phyloP scores from a whole-genome alignment of 129 eudicot species.

The Artemisia annua region DNA sequence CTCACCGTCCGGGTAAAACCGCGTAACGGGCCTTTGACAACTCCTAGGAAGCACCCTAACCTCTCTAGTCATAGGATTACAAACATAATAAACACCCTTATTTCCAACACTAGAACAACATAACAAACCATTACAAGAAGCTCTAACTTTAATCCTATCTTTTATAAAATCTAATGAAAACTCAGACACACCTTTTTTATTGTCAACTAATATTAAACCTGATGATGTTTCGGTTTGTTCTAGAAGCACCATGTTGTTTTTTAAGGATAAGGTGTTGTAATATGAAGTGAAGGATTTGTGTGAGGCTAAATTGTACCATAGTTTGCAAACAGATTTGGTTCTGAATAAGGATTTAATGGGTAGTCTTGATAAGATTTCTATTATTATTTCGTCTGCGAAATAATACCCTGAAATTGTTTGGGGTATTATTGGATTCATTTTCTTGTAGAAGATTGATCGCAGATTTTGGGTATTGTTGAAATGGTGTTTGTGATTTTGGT shows the following conservation, averaged over 20 bases:
- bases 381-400: constrained; percentile 76
- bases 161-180: constrained; percentile 63
- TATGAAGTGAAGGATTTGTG: constrained; percentile 52
- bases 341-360: constrained; percentile 75
- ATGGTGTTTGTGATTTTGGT: no score
- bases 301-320: constrained; percentile 61
- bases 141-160: constrained; percentile 79
- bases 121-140: constrained; percentile 82
- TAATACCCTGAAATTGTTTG: constrained; percentile 42
- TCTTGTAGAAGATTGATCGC: no score
- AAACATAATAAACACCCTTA: constrained; percentile 84
- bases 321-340: constrained; percentile 71
- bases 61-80: constrained; percentile 83
- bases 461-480: no score
- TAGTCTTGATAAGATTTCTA: constrained; percentile 68
- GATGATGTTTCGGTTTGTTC: constrained; percentile 58
- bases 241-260: constrained; percentile 61
- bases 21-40: constrained; percentile 70
- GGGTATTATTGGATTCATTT: not conserved
- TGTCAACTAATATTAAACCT: constrained; percentile 68
- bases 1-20: constrained; percentile 84
- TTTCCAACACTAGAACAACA: constrained; percentile 90
- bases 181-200: constrained; percentile 68
- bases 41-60: constrained; percentile 71
- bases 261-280: constrained; percentile 53